Conservation (phyloP, 768 basidiomycete genomes). For the Mycena rebaudengoi region DNA sequence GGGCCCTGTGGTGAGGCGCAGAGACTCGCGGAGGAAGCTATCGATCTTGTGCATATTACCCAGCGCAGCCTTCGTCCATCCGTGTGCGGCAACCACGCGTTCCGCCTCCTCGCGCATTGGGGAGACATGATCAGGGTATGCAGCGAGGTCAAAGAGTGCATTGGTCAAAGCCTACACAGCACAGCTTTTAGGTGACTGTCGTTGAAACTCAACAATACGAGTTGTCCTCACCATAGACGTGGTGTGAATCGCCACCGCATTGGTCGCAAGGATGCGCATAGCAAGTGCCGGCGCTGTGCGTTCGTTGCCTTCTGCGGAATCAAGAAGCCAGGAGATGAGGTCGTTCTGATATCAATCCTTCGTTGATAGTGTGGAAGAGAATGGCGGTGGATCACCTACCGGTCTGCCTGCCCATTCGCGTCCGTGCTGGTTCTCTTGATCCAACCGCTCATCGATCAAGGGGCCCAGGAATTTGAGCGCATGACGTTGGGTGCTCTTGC, state of each 20-base stretch:
- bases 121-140: not conserved
- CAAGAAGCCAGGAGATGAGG: constrained; percentile 55
- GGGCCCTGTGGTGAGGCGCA: no score
- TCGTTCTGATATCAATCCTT: constrained; percentile 46
- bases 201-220: not conserved
- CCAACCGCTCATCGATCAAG: constrained; percentile 41
- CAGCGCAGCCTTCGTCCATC: no score
- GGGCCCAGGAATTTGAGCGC: constrained; percentile 38
- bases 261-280: constrained; percentile 45
- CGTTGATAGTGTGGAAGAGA: not conserved
- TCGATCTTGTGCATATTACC: no score
- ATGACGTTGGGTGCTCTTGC: not conserved
- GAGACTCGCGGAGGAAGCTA: no score
- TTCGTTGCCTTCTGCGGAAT: constrained; percentile 41
- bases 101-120: no score
- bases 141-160: not conserved
- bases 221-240: constrained; percentile 43
- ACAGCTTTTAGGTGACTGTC: not conserved
- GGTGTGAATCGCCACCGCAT: constrained; percentile 55
- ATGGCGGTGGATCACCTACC: not conserved
- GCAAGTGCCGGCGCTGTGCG: constrained; percentile 42
- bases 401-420: constrained; percentile 31
- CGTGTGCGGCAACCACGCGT: no score
- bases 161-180: not conserved
- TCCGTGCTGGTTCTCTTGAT: constrained; percentile 38